Evolutionary conservation across 2,329 filamentous ascomycete genomes (phyloP).

Genomic region (Fusarium coicis): DNA sequence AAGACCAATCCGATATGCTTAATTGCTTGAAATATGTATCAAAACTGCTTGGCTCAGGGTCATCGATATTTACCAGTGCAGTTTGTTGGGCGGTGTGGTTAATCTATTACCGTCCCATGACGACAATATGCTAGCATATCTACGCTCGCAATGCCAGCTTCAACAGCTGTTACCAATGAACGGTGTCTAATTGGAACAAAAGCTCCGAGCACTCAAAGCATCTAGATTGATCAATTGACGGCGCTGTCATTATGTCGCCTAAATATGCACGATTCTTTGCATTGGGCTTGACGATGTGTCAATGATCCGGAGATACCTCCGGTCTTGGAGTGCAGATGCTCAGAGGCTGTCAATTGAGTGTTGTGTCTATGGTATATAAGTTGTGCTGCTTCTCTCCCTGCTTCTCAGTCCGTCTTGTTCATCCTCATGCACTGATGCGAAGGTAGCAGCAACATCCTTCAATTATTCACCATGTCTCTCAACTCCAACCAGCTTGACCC

Average conservation of each 20-base stretch:
- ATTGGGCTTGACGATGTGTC: background rate
- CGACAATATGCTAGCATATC: background rate
- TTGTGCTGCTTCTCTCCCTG: too few relatives aligned
- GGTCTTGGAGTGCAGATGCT: too few relatives aligned
- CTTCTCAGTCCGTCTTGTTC: too few relatives aligned
- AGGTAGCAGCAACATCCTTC: background rate
- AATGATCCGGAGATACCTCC: conserved; percentile 3
- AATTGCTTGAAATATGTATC: background rate
- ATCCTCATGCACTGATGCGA: background rate
- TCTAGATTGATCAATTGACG: background rate
- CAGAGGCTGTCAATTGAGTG: too few relatives aligned
- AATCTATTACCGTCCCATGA: background rate
- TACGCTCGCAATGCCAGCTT: background rate
- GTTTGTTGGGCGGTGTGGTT: background rate
- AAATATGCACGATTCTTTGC: background rate
- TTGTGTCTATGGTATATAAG: background rate
- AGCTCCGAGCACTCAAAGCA: background rate
- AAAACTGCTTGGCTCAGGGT: background rate
- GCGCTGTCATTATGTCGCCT: background rate
- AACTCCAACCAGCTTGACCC: conserved; percentile 16
- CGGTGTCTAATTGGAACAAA: background rate
- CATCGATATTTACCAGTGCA: background rate
- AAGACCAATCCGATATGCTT: background rate
- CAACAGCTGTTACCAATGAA: background rate
- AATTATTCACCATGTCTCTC: background rate